phyloP scores from a whole-genome alignment of 164 flowering plant genomes.

The Amborella trichopoda region DNA sequence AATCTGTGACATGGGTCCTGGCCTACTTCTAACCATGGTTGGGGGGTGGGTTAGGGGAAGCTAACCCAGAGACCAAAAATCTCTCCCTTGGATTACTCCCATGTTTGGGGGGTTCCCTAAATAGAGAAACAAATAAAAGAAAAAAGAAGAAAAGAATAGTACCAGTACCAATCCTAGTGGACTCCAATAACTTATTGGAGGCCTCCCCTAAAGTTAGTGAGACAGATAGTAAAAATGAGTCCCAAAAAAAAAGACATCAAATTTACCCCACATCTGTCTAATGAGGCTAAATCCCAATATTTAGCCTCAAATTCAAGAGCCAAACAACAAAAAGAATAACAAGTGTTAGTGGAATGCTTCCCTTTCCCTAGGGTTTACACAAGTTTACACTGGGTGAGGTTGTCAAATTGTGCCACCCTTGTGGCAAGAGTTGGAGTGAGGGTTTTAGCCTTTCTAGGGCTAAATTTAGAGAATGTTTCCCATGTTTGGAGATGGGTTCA shows the following conservation, averaged over 20 bases:
- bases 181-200: neutral
- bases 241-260: conserved; percentile 11
- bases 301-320: conserved; percentile 3
- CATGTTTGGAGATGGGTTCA: conserved; percentile 4
- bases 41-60: neutral
- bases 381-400: too few relatives aligned
- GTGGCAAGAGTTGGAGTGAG: neutral
- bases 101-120: neutral
- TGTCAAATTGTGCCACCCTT: too few relatives aligned
- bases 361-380: conserved; percentile 9
- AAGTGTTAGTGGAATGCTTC: conserved; percentile 1
- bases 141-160: neutral
- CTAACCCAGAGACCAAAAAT: conserved; percentile 3
- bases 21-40: conserved; percentile 1
- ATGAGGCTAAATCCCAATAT: conserved; percentile 10
- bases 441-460: conserved; percentile 4
- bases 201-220: neutral
- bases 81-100: conserved; percentile 1
- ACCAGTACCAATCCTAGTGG: neutral
- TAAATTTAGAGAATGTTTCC: conserved; percentile 3
- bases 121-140: neutral
- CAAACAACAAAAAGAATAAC: neutral
- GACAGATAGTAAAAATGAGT: conserved; percentile 6
- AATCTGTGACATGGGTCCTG: too few relatives aligned
- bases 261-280: conserved; percentile 1